Conservation (phyloP, 345 rosid species). For the Zanthoxylum bungeanum region DNA sequence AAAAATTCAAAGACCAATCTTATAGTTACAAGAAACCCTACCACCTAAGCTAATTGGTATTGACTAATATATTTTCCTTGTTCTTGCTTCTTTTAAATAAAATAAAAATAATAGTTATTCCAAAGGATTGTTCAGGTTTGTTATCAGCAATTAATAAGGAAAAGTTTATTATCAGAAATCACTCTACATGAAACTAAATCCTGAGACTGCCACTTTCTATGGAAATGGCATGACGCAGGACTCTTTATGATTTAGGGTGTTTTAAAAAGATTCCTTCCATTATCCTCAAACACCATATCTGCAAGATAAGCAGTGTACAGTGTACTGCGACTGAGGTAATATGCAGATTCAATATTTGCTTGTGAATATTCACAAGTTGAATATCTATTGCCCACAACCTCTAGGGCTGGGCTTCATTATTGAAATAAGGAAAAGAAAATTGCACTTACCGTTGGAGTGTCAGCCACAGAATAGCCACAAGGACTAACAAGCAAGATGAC, state of each 20-base stretch:
- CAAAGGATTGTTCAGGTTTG: background rate
- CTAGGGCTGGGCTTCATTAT: no score
- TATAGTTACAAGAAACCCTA: background rate
- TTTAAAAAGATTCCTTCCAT: background rate
- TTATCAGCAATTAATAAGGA: background rate
- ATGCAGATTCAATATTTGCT: background rate
- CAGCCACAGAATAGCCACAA: conserved; percentile 95
- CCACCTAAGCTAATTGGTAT: background rate
- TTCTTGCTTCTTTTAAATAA: background rate
- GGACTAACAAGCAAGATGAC: conserved; percentile 84
- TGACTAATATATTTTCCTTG: background rate
- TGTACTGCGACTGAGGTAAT: background rate
- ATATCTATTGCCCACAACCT: no score
- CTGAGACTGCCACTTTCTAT: background rate
- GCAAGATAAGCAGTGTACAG: background rate
- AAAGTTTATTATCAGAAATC: background rate
- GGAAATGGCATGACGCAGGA: background rate
- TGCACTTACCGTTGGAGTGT: no score
- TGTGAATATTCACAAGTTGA: background rate
- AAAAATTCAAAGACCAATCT: background rate
- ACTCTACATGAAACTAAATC: background rate
- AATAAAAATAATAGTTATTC: background rate
- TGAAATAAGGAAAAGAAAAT: no score
- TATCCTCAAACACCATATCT: background rate
- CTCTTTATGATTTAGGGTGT: background rate